A percentile compares a stretch with the other conserved stretches of the same genome.
These are phyloP conservation scores for Syzygium syzygioides DNA, from an alignment of 441 rosid genomes.

Conservation along the genomic window DNA sequence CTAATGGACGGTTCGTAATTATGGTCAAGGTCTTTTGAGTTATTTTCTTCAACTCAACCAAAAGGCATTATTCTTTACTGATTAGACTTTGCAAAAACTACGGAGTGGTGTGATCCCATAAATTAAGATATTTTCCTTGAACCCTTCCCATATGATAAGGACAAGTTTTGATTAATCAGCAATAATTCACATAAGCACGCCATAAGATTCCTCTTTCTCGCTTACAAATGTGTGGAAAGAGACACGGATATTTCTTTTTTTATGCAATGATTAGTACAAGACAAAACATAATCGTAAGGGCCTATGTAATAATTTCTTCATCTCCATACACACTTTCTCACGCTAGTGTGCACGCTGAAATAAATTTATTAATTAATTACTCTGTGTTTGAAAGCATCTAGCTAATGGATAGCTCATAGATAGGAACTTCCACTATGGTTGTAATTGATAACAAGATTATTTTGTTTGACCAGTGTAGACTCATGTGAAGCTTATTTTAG, in stretches of 20 bases:
- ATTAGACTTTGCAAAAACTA: not conserved
- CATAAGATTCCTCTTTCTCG: too few species aligned
- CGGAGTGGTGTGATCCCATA: not conserved
- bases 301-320: not conserved
- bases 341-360: not conserved
- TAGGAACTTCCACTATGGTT: not conserved
- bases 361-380: not conserved
- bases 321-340: not conserved
- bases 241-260: not conserved
- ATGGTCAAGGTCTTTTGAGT: not conserved
- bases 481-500: not conserved
- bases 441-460: not conserved
- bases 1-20: too few species aligned
- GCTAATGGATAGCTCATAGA: not conserved
- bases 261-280: not conserved
- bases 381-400: not conserved
- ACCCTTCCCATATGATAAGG: not conserved
- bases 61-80: not conserved
- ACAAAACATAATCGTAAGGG: not conserved
- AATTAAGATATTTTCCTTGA: not conserved
- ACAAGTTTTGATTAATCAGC: too few species aligned
- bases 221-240: not conserved
- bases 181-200: fast-evolving
- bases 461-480: not conserved
- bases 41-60: not conserved